Percentiles rank a stretch among this genome's conserved stretches.
Evolutionary conservation across 116 monocot species (phyloP).

Genomic region (Iris pallida): DNA sequence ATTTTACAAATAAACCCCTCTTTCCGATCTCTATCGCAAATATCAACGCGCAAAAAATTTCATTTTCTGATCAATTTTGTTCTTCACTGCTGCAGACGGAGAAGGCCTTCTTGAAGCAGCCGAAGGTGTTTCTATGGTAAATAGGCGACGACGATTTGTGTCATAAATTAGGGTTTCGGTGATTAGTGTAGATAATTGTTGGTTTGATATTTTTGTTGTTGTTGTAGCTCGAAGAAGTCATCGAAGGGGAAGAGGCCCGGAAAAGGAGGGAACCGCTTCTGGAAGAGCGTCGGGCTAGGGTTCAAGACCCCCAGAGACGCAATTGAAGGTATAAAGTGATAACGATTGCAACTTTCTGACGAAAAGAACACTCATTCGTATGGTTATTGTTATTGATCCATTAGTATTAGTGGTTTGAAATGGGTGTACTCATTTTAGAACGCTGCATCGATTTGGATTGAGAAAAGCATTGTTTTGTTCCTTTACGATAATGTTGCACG

Average conservation of each 20-base stretch:
- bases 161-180: neutral
- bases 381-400: no score
- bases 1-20: no score
- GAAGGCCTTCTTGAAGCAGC: conserved; percentile 29
- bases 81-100: conserved; percentile 21
- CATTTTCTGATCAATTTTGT: neutral
- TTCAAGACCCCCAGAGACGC: conserved; percentile 29
- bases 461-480: no score
- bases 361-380: no score
- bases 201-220: neutral
- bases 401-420: no score
- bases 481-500: no score
- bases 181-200: no score
- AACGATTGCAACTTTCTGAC: no score
- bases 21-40: neutral
- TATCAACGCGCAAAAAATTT: neutral
- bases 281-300: conserved; percentile 27
- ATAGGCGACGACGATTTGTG: neutral
- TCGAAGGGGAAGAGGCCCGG: conserved; percentile 31
- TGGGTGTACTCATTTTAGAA: no score
- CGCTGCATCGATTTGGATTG: no score
- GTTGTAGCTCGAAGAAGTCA: conserved; percentile 29
- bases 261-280: conserved; percentile 18
- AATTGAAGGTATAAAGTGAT: conserved; percentile 16
- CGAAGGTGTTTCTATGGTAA: conserved; percentile 33